phyloP scores from a whole-genome alignment of 257 asterid genomes.

The Echium plantagineum region DNA sequence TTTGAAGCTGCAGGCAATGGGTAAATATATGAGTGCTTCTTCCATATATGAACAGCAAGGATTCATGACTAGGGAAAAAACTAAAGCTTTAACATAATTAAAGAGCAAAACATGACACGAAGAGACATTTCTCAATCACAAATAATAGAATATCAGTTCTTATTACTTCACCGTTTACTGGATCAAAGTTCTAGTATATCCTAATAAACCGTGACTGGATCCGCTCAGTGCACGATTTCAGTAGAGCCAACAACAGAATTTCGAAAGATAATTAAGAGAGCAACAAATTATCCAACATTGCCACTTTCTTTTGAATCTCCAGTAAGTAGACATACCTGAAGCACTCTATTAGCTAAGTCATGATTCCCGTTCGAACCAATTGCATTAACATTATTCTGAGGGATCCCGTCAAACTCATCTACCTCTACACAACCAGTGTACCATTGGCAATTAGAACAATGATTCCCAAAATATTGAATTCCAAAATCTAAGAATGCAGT shows the following conservation, averaged over 20 bases:
- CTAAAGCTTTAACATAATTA: too few species aligned
- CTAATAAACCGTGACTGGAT: not conserved
- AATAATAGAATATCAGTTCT: too few species aligned
- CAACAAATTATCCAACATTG: not conserved
- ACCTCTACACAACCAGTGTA: constrained; percentile 26
- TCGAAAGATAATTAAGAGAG: not conserved
- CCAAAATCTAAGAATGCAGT: not conserved
- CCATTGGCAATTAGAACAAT: too few species aligned
- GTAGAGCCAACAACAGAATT: too few species aligned
- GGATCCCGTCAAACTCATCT: constrained; percentile 48
- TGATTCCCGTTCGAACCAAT: constrained; percentile 78
- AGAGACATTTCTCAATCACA: not conserved
- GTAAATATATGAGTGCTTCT: constrained; percentile 1
- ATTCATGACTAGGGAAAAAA: not conserved
- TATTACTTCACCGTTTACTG: not conserved
- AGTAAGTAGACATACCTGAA: constrained; percentile 39
- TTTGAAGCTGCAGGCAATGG: constrained; percentile 57
- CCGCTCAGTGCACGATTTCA: not conserved
- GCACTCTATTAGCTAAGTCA: constrained; percentile 58
- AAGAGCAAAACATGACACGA: too few species aligned
- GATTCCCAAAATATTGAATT: constrained; percentile 1
- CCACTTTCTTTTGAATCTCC: not conserved
- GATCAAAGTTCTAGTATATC: not conserved
- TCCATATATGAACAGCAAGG: not conserved
- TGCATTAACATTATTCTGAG: constrained; percentile 31